Evolutionary conservation across 371 early-diverging fungal species (phyloP), one percentile per base, ranked within the genome.

Genomic region (Lichtheimia ornata): DNA sequence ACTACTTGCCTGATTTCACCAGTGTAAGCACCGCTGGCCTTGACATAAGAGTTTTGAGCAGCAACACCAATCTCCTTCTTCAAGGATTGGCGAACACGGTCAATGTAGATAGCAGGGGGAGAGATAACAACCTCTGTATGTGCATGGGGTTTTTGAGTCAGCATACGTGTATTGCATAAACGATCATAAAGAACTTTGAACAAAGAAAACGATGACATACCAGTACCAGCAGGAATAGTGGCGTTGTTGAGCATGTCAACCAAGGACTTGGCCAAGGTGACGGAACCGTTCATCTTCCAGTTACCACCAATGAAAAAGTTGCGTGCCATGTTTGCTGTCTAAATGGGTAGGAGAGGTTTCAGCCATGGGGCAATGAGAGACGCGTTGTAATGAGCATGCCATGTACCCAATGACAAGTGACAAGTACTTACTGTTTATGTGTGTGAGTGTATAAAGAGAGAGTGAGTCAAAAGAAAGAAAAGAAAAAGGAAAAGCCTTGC

Each of bases 231-330:
- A 50, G 74, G 75, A 45, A 86, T 66, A 42, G 65, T 61, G 57
- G 83, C 86, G 61, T 82, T 67, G 84, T 96, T 97, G 60, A 97
- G 85, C 58, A 76, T 65, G 52, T 80, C 79, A 61, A 92, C 85
- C 59, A 97, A 84, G 56, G 83, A 73, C 75, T 90, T 85, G 77
- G 89, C 84, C 53, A 87, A 81, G 56, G 82, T 73, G 51, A 79
- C 73, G 63, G 88, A 84, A 76, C 97, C 98, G 85, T 98, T 98
- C 96, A 97, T 94, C 84, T 97, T 97, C 94, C 96, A 96, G 90
- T 97, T 97, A 64, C 88, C 88, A 63, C 88, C 87, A 72, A 88
- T 74, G 77, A 88, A 85, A 73, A 84, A 84, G 66, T 83, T 86
- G 74, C 88, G 88, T 73, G 71, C 70, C 86, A 86, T 85, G 28